A percentile compares a stretch with the other conserved stretches of the same genome.
Evolutionary conservation across 306 rosid genomes (phyloP).

Genomic region (Echinosophora koreensis): DNA sequence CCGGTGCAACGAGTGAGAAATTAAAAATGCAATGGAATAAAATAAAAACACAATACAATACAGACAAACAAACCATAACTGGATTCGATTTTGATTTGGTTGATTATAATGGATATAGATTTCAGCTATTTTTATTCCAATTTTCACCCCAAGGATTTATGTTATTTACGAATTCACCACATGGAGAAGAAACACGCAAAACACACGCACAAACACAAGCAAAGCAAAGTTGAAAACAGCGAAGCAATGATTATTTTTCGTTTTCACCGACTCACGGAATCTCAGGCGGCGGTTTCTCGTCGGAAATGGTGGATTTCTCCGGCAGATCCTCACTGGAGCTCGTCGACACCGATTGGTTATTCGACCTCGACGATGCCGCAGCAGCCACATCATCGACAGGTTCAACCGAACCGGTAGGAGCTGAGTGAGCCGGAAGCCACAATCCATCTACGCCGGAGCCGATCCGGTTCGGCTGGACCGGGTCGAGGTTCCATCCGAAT

Average conservation of each 20-base stretch:
- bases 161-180: conserved; percentile 48
- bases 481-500: conserved; percentile 74
- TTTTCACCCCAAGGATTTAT: conserved; percentile 26
- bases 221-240: conserved; percentile 42
- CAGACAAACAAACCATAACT: conserved; percentile 50
- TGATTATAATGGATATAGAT: conserved; percentile 7
- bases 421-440: conserved; percentile 45
- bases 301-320: conserved; percentile 76
- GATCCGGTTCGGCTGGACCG: conserved; percentile 54
- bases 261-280: conserved; percentile 81
- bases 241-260: conserved; percentile 2
- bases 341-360: conserved; percentile 76
- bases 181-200: not conserved
- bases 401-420: conserved; percentile 48
- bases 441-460: conserved; percentile 38
- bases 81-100: conserved; percentile 52
- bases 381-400: conserved; percentile 13
- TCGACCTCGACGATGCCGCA: conserved; percentile 46
- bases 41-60: conserved; percentile 41
- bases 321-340: conserved; percentile 89
- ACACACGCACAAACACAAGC: not conserved
- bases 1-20: conserved; percentile 30
- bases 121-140: conserved; percentile 41
- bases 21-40: not conserved
- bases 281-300: conserved; percentile 66